phyloP scores from a whole-genome alignment of 1,284 basidiomycete species.

The Hemileia vastatrix region DNA sequence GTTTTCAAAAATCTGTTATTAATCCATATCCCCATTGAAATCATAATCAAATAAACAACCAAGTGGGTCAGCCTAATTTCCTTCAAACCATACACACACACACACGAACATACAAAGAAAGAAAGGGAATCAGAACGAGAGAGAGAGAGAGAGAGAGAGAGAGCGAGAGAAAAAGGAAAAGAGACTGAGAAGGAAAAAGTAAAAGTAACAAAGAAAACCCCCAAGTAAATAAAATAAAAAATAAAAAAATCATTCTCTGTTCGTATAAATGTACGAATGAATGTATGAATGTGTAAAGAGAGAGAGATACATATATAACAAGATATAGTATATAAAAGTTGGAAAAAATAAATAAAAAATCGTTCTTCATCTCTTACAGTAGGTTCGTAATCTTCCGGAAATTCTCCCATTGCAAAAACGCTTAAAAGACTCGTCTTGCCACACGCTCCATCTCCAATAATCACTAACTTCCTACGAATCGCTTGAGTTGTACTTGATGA shows the following conservation, averaged over 20 bases:
- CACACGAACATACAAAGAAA: neutral
- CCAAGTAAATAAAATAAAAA: too few relatives aligned
- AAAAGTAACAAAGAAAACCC: too few relatives aligned
- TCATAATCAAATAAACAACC: neutral
- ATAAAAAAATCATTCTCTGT: too few relatives aligned
- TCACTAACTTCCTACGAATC: slow-evolving; percentile 81
- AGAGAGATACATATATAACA: too few relatives aligned
- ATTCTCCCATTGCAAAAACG: slow-evolving; percentile 89
- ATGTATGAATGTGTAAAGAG: too few relatives aligned
- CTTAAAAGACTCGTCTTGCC: slow-evolving; percentile 62
- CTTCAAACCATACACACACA: neutral
- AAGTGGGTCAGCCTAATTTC: neutral
- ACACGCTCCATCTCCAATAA: slow-evolving; percentile 75
- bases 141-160: slow-evolving; percentile 52
- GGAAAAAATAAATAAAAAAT: slow-evolving; percentile 14
- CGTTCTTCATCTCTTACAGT: slow-evolving; percentile 30
- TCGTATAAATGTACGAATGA: too few relatives aligned
- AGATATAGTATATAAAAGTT: too few relatives aligned
- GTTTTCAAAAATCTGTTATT: slow-evolving; percentile 76
- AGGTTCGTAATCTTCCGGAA: slow-evolving; percentile 63
- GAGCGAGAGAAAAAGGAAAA: slow-evolving; percentile 7
- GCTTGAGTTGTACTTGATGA: neutral
- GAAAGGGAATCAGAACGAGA: too few relatives aligned
- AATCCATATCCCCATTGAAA: neutral
- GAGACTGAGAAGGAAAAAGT: too few relatives aligned